Evolutionary conservation across 305 asterid species (phyloP).

Genomic region (Ruellia speciosa): DNA sequence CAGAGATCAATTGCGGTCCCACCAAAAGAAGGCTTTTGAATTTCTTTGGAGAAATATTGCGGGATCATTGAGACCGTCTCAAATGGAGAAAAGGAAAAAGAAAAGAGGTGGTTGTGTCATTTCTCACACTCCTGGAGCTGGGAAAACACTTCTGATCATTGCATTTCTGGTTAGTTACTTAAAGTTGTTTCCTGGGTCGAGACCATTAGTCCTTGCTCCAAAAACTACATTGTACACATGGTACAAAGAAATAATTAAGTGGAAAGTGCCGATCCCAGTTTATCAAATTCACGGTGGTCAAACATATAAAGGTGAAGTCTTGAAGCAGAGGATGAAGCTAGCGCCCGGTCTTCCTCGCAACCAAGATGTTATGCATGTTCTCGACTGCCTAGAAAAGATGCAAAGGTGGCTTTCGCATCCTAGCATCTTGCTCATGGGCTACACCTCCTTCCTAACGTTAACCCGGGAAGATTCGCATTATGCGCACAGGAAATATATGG

Average conservation of each 20-base stretch:
- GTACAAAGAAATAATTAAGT: conserved; percentile 92
- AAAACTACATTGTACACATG: conserved; percentile 90
- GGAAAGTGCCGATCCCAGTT: conserved; percentile 90
- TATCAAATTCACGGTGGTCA: conserved; percentile 98
- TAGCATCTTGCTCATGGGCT: conserved; percentile 89
- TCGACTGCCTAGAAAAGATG: conserved; percentile 92
- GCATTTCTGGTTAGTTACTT: conserved; percentile 89
- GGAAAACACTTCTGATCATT: conserved; percentile 79
- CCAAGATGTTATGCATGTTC: conserved; percentile 94
- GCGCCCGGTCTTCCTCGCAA: conserved; percentile 79
- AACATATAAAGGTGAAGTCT: conserved; percentile 80
- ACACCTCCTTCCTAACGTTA: conserved; percentile 79
- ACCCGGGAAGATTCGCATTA: conserved; percentile 85
- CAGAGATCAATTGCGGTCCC: conserved; percentile 47
- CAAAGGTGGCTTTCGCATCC: conserved; percentile 94
- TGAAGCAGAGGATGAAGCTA: conserved; percentile 70
- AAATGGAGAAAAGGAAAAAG: conserved; percentile 54
- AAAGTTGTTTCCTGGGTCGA: conserved; percentile 82
- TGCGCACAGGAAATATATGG: conserved; percentile 95
- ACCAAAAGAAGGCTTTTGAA: conserved; percentile 79
- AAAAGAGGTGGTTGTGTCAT: conserved; percentile 87
- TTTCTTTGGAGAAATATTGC: conserved; percentile 93
- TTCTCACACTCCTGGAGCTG: conserved; percentile 98
- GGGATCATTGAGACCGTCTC: conserved; percentile 64
- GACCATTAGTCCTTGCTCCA: conserved; percentile 92